Evolutionary conservation across 208 protist species (phyloP), one percentile per base, ranked within the genome.

Genomic region (Leishmania martiniquensis): DNA sequence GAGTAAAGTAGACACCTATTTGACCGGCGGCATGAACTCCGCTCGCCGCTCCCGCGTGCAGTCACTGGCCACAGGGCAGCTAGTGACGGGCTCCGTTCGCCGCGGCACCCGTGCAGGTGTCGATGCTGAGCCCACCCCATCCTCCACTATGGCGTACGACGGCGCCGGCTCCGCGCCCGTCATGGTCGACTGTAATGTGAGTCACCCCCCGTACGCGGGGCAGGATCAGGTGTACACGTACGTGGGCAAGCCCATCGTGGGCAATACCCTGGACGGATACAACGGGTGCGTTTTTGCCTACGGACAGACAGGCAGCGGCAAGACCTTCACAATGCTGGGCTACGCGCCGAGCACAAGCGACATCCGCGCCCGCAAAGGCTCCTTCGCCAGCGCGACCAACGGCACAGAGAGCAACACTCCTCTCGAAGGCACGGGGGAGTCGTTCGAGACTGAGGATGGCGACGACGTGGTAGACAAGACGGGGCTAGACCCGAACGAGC

Each of bases 261-360:
- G 89, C n/a, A 93, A 94, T 75, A 86, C 89, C 17, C 86, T 97
- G 39, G 87, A 94, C 70, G 93, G 96, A 52, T 95, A 93, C 82
- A 95, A 98, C 87, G 92, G 86, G 44, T 94, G 92, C 69, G 83
- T 98, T 59, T 98, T 98, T 74, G 94, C 93, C 17, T 98, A 98
- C 83, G 95, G 95, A 15, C 91, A 96, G 82, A 98, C 96, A 0
- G 90, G 90, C 66, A 90, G 86, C 63, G 97, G 97, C 83, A 98
- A 98, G 83, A 98, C 97, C 25, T 97, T 97, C 87, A 98, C 97
- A 32, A 98, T 98, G 89, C 83, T 96, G 34, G 96, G 96, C 54
- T 93, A 94, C 77, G 81, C 84, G 9, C 90, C 92, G 47, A 85
- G 66, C 44, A 78, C 71, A 51, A 82, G 70, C 73, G 85, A 85